Evolutionary conservation across 768 basidiomycete species (phyloP), one percentile per base, ranked within the genome.

Genomic region (Boletus reticuloceps): DNA sequence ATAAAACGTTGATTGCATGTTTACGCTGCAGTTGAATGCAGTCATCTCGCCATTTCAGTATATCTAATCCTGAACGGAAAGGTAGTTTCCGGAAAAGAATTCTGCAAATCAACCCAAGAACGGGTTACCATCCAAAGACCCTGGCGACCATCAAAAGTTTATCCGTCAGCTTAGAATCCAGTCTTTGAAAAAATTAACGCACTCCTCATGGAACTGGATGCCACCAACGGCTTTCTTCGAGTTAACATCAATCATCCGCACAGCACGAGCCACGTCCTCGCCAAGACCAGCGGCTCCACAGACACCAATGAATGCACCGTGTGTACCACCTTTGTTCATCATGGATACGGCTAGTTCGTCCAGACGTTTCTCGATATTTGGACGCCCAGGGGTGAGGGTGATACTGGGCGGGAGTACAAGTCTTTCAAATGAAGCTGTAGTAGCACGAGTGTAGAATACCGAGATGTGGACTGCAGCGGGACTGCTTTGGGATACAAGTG

Each of bases 371-470:
- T 60, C 62, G 17, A 86, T 64, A 40, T 75, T 73, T 2, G 85
- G 86, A 25, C 85, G 77, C 12, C 82, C 79, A 3, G 82, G 70
- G 17, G 69, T 65, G 48, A 87, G 71, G 14, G 75, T 74, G 29
- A 83, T 62, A 3, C 73, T 72, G 32, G 68, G 71, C 41, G 69
- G 70, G 19, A 72, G 29, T 29, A 29, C 9, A 8, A 8, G 54
- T 25, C 58, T 51, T 37, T 64, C 51, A 3, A 54, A 54, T 8
- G 61, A 45, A 17, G n/a, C 32, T 1, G 46, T 5, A 22, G 25
- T 34, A 17, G 76, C 75, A 36, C 84, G 80, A 8, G 85, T 85
- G 63, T 86, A 85, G 65, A 79, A 79, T 8, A 86, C 75, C 14
- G 74, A 75, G 51, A 87, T 75, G 12, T 74, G 70, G 13, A 88